Evolutionary conservation across 1,284 basidiomycete species (phyloP), one percentile per base, ranked within the genome.

Genomic region (Sporisorium graminicola): DNA sequence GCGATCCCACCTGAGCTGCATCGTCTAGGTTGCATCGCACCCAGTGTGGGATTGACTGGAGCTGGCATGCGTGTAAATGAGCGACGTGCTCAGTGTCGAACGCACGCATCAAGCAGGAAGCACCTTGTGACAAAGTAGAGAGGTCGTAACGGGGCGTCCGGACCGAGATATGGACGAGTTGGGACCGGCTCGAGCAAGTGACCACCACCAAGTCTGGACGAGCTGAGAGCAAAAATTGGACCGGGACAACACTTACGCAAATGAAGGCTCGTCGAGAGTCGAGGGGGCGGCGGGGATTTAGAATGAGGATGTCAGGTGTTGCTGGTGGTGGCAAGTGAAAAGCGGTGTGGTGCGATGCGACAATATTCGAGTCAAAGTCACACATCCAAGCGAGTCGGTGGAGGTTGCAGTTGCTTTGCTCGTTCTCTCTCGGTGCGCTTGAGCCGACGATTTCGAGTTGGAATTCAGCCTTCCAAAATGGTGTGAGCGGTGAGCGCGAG

Each of bases 321-420:
- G 29, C n/a, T 13, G 27, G 18, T 50, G 49, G 49, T 50, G 49
- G 49, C 49, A n/a, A 24, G 29, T 20, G n/a, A n/a, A 12, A 50
- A 31, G 29, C 24, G 22, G 14, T 42, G 20, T 27, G 27, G n/a
- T 49, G 47, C 27, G 47, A 50, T 50, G 47, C 47, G 8, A 31
- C 29, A 27, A n/a, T 43, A 43, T n/a, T 14, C 13, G 24, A 27
- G 24, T 47, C 16, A 5, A 3, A 49, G 27, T 40, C 37, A 3
- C 8, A 3, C 8, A 6, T 29, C 13, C 5, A 29, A 29, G 6
- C n/a, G 16, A 49, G 49, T 29, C 49, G 49, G 49, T 50, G 49
- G 29, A 50, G 49, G 27, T 20, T 20, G 47, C 29, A 10, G 43
- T 24, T 20, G 12, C 13, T 10, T 22, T 46, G 14, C 24, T 24